Conservation (phyloP, 2,329 filamentous ascomycete genomes). For the Paraphoma sp. region DNA sequence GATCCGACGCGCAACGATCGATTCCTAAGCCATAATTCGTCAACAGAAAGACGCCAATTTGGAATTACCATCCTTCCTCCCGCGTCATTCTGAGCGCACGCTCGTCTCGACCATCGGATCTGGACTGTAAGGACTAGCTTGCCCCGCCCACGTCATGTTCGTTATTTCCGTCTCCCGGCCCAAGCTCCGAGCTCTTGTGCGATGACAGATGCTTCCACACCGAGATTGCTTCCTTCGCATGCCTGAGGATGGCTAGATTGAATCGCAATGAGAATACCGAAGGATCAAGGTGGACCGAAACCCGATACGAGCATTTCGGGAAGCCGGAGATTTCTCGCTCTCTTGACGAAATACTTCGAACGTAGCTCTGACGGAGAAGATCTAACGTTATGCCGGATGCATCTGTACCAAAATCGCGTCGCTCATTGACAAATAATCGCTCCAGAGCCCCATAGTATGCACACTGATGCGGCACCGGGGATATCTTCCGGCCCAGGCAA, state of each 20-base stretch:
- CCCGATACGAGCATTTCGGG: neutral
- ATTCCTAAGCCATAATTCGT: neutral
- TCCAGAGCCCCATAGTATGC: neutral
- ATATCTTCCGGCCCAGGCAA: neutral
- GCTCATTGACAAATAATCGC: constrained; percentile 6
- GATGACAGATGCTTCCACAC: neutral
- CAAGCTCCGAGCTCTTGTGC: constrained; percentile 4
- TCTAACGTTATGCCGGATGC: constrained; percentile 1
- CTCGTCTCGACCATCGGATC: neutral
- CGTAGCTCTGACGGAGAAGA: neutral
- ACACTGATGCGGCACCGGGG: neutral
- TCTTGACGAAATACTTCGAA: neutral
- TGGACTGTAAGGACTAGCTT: neutral
- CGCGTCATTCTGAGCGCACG: neutral
- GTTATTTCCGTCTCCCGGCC: constrained; percentile 1
- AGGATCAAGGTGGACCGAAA: too few relatives aligned
- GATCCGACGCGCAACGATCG: neutral
- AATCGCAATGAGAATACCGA: too few relatives aligned
- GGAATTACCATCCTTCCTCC: constrained; percentile 1
- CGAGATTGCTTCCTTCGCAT: neutral
- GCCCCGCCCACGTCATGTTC: constrained; percentile 6
- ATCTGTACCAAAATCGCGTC: neutral
- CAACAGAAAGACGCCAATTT: neutral
- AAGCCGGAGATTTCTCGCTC: neutral
- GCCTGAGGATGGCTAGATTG: too few relatives aligned